phyloP scores from a whole-genome alignment of 2,329 filamentous ascomycete species.

The Fusarium palustre region DNA sequence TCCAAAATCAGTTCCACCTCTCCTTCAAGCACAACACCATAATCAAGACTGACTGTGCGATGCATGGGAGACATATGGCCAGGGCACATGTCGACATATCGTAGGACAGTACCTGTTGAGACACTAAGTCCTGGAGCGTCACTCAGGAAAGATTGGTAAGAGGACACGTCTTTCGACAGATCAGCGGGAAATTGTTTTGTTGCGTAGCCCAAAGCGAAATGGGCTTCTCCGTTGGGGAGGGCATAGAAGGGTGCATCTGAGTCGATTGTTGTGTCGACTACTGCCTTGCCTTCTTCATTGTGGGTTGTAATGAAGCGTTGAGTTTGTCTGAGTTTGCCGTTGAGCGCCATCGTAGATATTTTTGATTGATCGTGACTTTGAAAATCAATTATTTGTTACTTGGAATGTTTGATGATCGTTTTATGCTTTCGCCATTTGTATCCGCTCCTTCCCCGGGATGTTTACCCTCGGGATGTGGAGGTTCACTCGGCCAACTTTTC shows the following conservation, averaged over 20 bases:
- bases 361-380: neutral
- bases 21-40: conserved; percentile 66
- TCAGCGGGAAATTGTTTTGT: conserved; percentile 43
- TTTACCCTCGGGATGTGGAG: conserved; percentile 33
- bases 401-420: accelerated
- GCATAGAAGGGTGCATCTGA: conserved; percentile 39
- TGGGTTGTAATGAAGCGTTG: conserved; percentile 46
- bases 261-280: conserved; percentile 30
- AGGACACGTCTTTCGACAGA: conserved; percentile 38
- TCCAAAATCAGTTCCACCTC: conserved; percentile 65
- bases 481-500: neutral
- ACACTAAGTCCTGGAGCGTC: conserved; percentile 47
- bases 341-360: conserved; percentile 13
- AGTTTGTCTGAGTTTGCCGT: conserved; percentile 40
- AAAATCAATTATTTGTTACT: neutral
- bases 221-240: conserved; percentile 29
- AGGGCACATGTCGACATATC: conserved; percentile 62
- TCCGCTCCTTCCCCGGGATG: neutral
- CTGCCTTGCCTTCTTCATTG: conserved; percentile 44
- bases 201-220: conserved; percentile 46
- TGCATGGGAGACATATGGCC: conserved; percentile 48
- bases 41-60: conserved; percentile 66
- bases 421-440: neutral
- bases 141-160: conserved; percentile 36
- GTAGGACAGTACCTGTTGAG: conserved; percentile 56